These are phyloP conservation scores for Cercis canadensis DNA, from an alignment of 306 rosid genomes.

Conservation along the genomic window DNA sequence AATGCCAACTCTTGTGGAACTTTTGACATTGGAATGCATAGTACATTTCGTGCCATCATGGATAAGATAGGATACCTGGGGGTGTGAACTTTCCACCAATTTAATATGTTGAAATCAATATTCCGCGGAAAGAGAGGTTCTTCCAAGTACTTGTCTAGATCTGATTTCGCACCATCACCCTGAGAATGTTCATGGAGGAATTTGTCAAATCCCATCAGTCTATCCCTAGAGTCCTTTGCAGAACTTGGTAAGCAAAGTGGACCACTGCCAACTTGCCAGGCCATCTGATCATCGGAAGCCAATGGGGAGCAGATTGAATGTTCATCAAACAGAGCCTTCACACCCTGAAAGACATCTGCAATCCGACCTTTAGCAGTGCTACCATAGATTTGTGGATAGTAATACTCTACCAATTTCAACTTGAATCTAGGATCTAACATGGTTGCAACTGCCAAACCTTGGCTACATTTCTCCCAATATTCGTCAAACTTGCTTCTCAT, in stretches of 20 bases:
- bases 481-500: slow-evolving; percentile 89
- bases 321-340: slow-evolving; percentile 81
- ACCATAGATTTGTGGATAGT: slow-evolving; percentile 85
- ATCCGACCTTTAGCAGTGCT: slow-evolving; percentile 62
- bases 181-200: slow-evolving; percentile 84
- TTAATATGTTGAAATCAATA: slow-evolving; percentile 75
- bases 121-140: slow-evolving; percentile 93
- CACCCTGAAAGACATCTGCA: slow-evolving; percentile 69
- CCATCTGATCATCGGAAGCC: slow-evolving; percentile 78
- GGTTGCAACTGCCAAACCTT: slow-evolving; percentile 90
- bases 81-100: slow-evolving; percentile 99
- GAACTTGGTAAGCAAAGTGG: slow-evolving; percentile 55
- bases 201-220: slow-evolving; percentile 93
- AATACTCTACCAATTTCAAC: slow-evolving; percentile 91
- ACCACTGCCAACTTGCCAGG: slow-evolving; percentile 75
- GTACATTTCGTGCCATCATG: slow-evolving; percentile 94
- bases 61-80: slow-evolving; percentile 94
- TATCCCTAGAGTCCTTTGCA: slow-evolving; percentile 74
- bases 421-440: slow-evolving; percentile 95
- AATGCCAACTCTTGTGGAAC: slow-evolving; percentile 67
- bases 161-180: slow-evolving; percentile 80
- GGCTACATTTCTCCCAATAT: slow-evolving; percentile 90
- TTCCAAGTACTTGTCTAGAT: slow-evolving; percentile 92
- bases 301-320: slow-evolving; percentile 82
- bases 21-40: slow-evolving; percentile 87